phyloP scores from a whole-genome alignment of 2,329 filamentous ascomycete species.

The Fusarium oxysporum region DNA sequence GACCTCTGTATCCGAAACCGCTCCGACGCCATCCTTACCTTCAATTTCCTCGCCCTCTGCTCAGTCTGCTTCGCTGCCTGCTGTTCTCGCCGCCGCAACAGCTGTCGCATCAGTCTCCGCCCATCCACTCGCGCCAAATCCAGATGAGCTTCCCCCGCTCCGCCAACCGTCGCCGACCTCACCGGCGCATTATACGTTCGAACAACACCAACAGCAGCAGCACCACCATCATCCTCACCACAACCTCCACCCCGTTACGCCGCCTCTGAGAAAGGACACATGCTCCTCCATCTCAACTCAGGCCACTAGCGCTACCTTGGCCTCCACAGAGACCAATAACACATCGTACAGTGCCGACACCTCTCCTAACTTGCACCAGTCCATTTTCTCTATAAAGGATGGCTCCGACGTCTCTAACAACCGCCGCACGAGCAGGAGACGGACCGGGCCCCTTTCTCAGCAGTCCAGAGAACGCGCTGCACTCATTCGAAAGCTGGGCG shows the following conservation, averaged over 20 bases:
- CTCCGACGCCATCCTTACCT: slow-evolving; percentile 41
- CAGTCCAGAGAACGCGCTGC: slow-evolving; percentile 70
- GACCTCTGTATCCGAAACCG: slow-evolving; percentile 42
- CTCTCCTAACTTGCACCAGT: slow-evolving; percentile 62
- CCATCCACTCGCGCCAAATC: slow-evolving; percentile 39
- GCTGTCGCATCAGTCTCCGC: slow-evolving; percentile 37
- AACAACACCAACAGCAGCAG: slow-evolving; percentile 44
- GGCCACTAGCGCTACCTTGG: slow-evolving; percentile 58
- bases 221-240: slow-evolving; percentile 42
- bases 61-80: slow-evolving; percentile 43
- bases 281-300: slow-evolving; percentile 65
- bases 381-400: slow-evolving; percentile 67
- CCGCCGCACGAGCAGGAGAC: slow-evolving; percentile 67
- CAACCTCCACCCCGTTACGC: slow-evolving; percentile 47
- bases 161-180: slow-evolving; percentile 45
- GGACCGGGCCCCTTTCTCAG: slow-evolving; percentile 69
- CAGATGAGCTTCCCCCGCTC: slow-evolving; percentile 45
- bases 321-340: slow-evolving; percentile 61
- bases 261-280: slow-evolving; percentile 61
- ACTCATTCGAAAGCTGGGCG: slow-evolving; percentile 69
- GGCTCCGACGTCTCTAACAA: slow-evolving; percentile 64
- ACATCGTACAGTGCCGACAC: slow-evolving; percentile 65
- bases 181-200: slow-evolving; percentile 45
- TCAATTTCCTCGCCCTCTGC: slow-evolving; percentile 45
- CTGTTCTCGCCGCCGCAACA: slow-evolving; percentile 39